A percentile compares a stretch with the other conserved stretches of the same genome.
Conservation (phyloP, 345 rosid species). For the Populus nigra region DNA sequence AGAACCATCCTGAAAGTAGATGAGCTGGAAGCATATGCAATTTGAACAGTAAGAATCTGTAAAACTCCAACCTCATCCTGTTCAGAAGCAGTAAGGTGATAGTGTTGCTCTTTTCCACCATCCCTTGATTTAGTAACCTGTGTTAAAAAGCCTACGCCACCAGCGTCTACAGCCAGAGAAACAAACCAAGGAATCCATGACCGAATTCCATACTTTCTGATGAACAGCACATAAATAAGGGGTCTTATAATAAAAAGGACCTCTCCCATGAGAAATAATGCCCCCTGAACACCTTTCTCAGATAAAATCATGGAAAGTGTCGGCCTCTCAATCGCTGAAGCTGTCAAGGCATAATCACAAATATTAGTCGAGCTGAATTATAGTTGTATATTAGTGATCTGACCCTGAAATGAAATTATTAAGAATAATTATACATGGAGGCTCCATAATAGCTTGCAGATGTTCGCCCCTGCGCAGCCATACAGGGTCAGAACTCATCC, state of each 20-base stretch:
- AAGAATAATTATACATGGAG: constrained; percentile 39
- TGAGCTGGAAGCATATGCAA: not conserved
- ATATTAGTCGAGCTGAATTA: constrained; percentile 10
- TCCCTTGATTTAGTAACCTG: constrained; percentile 32
- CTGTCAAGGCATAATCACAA: constrained; percentile 29
- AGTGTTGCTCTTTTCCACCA: constrained; percentile 37
- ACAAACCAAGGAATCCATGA: constrained; percentile 96
- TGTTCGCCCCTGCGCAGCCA: constrained; percentile 65
- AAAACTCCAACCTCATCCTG: constrained; percentile 63
- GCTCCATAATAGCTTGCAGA: constrained; percentile 57
- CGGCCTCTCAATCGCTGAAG: constrained; percentile 37
- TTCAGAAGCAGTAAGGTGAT: constrained; percentile 54
- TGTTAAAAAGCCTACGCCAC: constrained; percentile 56
- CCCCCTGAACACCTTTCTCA: constrained; percentile 65
- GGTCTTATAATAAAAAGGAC: constrained; percentile 75
- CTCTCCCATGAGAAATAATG: constrained; percentile 64
- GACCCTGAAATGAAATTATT: not conserved
- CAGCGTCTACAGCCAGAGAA: constrained; percentile 63
- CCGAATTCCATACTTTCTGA: constrained; percentile 66
- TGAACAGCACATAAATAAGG: constrained; percentile 81
- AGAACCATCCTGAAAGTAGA: not conserved
- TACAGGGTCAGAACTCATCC: constrained; percentile 43
- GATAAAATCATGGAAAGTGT: constrained; percentile 54
- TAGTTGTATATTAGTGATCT: not conserved
- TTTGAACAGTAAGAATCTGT: not conserved